Base-by-base conservation (phyloP, 2,329 filamentous ascomycete genomes). In the Triangularia setosa region DNA sequence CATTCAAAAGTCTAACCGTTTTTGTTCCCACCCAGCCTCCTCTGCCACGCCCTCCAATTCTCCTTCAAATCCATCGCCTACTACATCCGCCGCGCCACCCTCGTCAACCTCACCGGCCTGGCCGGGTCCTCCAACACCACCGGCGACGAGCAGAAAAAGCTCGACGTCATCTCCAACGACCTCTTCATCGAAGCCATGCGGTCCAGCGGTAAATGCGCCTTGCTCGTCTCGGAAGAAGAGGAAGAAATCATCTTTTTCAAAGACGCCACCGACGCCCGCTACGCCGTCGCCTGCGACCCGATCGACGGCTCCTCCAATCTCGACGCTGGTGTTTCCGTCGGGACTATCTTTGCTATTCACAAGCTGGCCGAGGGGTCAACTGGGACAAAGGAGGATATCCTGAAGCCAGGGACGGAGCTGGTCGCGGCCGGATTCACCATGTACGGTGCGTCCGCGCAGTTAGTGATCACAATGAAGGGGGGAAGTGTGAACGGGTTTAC, bases 1-100 rank as follows among this genome's bases (percentile, higher is more conserved):
- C 23, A 53, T 40, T 27, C 61, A 59, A 40, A 59, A 40, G 28
- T 9, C 58, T 28, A 28, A 58, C 27, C 11, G 14, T 33, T 12
- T 33, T 12, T 11, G 3, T 2, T 44, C 11, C 44, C 40, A 48
- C 68, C 48, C 65, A 97, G 93, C 73, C 86, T 99, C 61, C 87
- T 99, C 65, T 97, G 93, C 84, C 95, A 99, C 78, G 93, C 95
- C 66, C 90, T 99, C 65, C 95, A 98, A 79, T 99, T 98, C 84
- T 94, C 95, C 69, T 99, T 99, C 90, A 99, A 99, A 84, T 96
- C 92, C 70, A 99, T 99, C 78, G 92, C 95, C 73, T 97, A 98
- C 85, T 99, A 97, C 84, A 99, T 99, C 79, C 93, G 94, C 73
- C 90, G 95, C 78, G 93, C 94, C 35, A 94, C 92, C 24, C 83